Evolutionary conservation across 768 basidiomycete species (phyloP).

Genomic region (Leccinum arenicola): DNA sequence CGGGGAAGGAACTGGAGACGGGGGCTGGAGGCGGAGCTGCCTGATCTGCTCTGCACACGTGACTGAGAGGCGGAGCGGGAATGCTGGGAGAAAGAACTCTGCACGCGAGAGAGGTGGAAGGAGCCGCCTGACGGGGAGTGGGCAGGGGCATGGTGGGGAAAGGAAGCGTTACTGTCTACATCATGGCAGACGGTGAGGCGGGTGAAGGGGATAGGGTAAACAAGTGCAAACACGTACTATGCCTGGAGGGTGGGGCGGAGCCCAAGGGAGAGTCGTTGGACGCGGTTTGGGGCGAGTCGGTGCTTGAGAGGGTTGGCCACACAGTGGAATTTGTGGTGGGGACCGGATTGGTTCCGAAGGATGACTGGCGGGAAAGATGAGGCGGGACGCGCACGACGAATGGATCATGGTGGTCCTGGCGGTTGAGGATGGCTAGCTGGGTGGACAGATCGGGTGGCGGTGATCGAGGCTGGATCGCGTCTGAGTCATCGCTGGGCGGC

Average conservation of each 20-base stretch:
- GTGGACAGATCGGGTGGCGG: conserved; percentile 13
- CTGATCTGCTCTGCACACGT: conserved; percentile 42
- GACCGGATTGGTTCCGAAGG: conserved; percentile 23
- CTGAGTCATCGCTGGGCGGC: conserved; percentile 10
- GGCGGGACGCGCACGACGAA: conserved; percentile 42
- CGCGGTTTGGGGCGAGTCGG: conserved; percentile 33
- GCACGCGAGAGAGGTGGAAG: conserved; percentile 32
- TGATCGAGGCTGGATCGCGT: conserved; percentile 20
- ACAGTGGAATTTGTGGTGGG: conserved; percentile 15
- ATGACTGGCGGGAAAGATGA: conserved; percentile 30
- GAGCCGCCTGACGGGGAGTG: conserved; percentile 24
- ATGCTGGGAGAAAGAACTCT: conserved; percentile 32
- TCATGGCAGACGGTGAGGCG: conserved; percentile 7
- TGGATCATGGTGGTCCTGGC: conserved; percentile 37
- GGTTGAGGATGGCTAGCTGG: conserved; percentile 24
- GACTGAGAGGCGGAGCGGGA: conserved; percentile 43
- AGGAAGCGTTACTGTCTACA: conserved; percentile 28
- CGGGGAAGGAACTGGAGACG: conserved; percentile 37
- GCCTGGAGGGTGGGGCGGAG: conserved; percentile 33
- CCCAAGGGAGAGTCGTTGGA: conserved; percentile 23
- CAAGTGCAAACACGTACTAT: conserved; percentile 34
- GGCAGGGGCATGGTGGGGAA: conserved; percentile 30
- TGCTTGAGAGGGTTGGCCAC: conserved; percentile 21
- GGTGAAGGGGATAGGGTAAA: conserved; percentile 5
- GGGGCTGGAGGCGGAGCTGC: conserved; percentile 52